Conservation (phyloP, 2,329 filamentous ascomycete genomes). For the Aspergillus brunneoviolaceus region DNA sequence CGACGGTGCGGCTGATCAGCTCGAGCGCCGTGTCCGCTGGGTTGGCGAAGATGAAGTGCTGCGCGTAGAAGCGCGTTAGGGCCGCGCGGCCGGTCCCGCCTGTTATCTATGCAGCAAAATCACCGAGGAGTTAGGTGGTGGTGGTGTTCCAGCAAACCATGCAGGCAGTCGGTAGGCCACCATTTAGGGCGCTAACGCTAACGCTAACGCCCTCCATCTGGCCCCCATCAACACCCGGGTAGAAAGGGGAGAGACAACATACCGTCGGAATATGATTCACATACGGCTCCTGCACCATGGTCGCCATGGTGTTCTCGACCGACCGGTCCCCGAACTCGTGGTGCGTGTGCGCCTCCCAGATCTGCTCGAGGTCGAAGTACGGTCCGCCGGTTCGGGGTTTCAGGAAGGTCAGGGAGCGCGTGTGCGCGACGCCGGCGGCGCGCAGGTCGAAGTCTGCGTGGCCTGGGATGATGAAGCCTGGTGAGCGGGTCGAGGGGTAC, state of each 20-base stretch:
- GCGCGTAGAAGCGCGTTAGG: constrained; percentile 66
- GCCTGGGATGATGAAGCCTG: constrained; percentile 52
- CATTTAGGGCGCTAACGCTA: too few relatives aligned
- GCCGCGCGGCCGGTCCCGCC: constrained; percentile 67
- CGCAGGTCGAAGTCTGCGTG: constrained; percentile 53
- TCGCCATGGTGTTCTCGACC: constrained; percentile 73
- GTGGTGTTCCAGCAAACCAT: too few relatives aligned
- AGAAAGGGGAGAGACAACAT: constrained; percentile 25
- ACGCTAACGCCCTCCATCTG: too few relatives aligned
- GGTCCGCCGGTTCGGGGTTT: constrained; percentile 64
- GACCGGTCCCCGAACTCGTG: constrained; percentile 69
- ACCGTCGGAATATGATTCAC: constrained; percentile 75
- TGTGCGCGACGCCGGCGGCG: constrained; percentile 63
- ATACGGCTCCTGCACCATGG: constrained; percentile 76
- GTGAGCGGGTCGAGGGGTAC: constrained; percentile 38
- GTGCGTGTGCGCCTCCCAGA: constrained; percentile 76
- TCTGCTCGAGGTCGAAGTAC: constrained; percentile 69
- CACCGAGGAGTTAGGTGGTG: too few relatives aligned
- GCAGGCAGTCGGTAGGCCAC: too few relatives aligned
- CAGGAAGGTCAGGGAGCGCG: constrained; percentile 63
- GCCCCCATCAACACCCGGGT: not conserved
- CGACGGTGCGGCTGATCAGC: constrained; percentile 69
- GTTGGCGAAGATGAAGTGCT: constrained; percentile 75
- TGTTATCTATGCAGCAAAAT: constrained; percentile 38
- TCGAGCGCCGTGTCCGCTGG: constrained; percentile 66